Evolutionary conservation across 768 basidiomycete genomes (phyloP).

Genomic region (Podaxis sp.): DNA sequence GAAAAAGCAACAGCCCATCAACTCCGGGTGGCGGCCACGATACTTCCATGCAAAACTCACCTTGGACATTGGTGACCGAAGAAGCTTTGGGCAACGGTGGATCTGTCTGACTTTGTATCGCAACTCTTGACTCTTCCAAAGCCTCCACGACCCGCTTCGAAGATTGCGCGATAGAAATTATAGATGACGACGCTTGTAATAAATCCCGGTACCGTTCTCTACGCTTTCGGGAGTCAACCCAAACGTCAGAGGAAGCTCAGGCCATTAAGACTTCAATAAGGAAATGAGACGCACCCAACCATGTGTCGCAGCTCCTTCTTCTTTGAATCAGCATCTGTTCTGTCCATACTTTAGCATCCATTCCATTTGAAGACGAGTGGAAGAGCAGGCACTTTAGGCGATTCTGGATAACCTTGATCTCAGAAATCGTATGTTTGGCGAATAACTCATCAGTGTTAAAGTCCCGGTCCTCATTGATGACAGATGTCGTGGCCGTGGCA

Average conservation of each 20-base stretch:
- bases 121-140: constrained; percentile 58
- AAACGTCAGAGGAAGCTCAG: constrained; percentile 17
- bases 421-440: constrained; percentile 63
- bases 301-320: constrained; percentile 85
- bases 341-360: constrained; percentile 27
- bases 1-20: not conserved
- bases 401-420: constrained; percentile 68
- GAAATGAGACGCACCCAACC: constrained; percentile 75
- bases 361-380: constrained; percentile 10
- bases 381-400: constrained; percentile 54
- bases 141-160: constrained; percentile 64
- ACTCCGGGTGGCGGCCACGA: not conserved
- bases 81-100: constrained; percentile 43
- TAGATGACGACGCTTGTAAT: constrained; percentile 82
- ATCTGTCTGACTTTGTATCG: constrained; percentile 48
- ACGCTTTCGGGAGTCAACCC: constrained; percentile 50
- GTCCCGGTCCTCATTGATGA: not conserved
- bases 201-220: constrained; percentile 91
- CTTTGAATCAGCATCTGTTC: constrained; percentile 82
- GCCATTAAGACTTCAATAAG: not conserved
- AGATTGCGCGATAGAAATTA: constrained; percentile 72
- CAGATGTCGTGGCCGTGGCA: not conserved
- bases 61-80: constrained; percentile 38
- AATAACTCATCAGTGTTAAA: constrained; percentile 76
- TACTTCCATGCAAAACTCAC: constrained; percentile 29